Evolutionary conservation across 2,329 filamentous ascomycete genomes (phyloP).

Genomic region (Ceratocystiopsis minuta): DNA sequence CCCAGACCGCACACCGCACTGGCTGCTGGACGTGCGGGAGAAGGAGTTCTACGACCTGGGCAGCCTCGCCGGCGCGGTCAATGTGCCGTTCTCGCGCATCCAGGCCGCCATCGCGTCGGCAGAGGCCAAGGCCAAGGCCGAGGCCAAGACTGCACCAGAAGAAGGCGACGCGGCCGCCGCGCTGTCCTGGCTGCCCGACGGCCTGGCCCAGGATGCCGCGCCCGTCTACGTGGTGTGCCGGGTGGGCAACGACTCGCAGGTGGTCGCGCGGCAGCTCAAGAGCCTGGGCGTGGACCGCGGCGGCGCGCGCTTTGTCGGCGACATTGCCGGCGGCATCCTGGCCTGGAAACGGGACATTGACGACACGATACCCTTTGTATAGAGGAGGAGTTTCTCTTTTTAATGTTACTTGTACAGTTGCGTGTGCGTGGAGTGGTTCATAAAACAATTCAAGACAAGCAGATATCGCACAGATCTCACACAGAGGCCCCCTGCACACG

Average conservation of each 20-base stretch:
- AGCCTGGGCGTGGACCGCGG: conserved; percentile 35
- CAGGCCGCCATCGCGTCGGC: conserved; percentile 1
- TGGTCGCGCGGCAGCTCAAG: conserved; percentile 47
- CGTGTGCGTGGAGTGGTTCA: too few relatives aligned
- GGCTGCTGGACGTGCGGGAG: conserved; percentile 71
- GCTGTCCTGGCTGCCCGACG: conserved; percentile 19
- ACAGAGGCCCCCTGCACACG: not conserved
- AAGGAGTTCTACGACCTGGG: conserved; percentile 72
- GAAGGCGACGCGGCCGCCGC: not conserved
- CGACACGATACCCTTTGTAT: conserved; percentile 30
- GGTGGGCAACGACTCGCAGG: conserved; percentile 62
- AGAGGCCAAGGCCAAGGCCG: not conserved
- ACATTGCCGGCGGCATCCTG: conserved; percentile 52
- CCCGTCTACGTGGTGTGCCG: conserved; percentile 58
- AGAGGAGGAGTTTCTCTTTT: not conserved
- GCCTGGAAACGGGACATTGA: conserved; percentile 60
- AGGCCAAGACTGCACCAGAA: not conserved
- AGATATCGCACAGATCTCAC: not conserved
- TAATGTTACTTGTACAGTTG: not conserved
- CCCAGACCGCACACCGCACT: conserved; percentile 20
- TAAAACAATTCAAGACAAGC: too few relatives aligned
- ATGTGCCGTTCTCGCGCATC: conserved; percentile 45
- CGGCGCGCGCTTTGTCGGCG: conserved; percentile 42
- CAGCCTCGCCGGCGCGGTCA: conserved; percentile 56
- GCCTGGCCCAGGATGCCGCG: conserved; percentile 19